Evolutionary conservation across 306 rosid genomes (phyloP).

Genomic region (Lathyrus tuberosus): DNA sequence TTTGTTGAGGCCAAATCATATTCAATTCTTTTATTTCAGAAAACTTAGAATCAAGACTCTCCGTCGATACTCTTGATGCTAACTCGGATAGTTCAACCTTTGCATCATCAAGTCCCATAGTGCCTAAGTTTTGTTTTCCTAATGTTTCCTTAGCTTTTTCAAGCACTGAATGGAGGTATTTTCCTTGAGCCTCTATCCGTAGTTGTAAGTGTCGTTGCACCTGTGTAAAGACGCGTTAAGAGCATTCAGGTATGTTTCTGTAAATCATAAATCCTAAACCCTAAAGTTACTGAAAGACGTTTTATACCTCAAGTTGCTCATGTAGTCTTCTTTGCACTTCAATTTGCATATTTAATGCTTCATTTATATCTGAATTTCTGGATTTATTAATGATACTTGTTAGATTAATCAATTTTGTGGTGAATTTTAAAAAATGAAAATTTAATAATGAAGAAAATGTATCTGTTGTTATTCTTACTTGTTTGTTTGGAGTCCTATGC

Average conservation of each 20-base stretch:
- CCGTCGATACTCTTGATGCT: conserved; percentile 68
- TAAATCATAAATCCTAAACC: too few relatives aligned
- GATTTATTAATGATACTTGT: conserved; percentile 28
- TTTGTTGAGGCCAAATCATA: conserved; percentile 49
- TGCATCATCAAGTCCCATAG: conserved; percentile 72
- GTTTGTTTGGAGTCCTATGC: conserved; percentile 60
- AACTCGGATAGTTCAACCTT: conserved; percentile 78
- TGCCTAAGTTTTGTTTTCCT: conserved; percentile 59
- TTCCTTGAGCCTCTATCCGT: conserved; percentile 88
- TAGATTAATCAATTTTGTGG: conserved; percentile 24
- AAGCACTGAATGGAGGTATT: conserved; percentile 75
- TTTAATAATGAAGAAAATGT: not conserved
- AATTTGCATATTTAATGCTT: conserved; percentile 80
- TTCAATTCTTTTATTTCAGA: conserved; percentile 19
- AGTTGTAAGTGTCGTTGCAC: conserved; percentile 87
- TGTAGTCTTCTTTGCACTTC: conserved; percentile 89
- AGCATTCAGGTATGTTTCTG: not conserved
- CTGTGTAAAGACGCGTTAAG: conserved; percentile 30
- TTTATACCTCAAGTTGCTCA: conserved; percentile 82
- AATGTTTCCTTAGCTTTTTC: conserved; percentile 84
- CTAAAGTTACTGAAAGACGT: conserved; percentile 7
- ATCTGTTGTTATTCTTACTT: conserved; percentile 65
- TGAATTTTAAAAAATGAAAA: conserved; percentile 12
- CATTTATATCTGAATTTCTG: conserved; percentile 72
- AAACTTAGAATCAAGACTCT: conserved; percentile 54